Percentiles rank a stretch among this genome's conserved stretches.
Evolutionary conservation across 2,329 filamentous ascomycete genomes (phyloP).

Genomic region (Stachybotrys elegans): DNA sequence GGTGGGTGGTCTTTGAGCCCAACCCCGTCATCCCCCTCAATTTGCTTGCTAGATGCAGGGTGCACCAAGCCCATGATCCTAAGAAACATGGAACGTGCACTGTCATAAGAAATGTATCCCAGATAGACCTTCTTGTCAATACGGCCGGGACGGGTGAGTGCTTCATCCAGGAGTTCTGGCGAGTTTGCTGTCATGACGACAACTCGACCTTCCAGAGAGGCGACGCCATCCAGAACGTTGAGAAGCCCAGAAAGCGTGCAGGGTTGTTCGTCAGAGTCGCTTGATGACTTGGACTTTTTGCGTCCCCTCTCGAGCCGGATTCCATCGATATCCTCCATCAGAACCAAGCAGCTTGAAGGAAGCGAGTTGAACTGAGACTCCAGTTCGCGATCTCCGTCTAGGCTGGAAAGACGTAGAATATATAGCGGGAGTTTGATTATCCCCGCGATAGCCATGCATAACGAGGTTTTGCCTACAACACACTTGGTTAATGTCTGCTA

Average conservation of each 20-base stretch:
- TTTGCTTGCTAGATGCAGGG: constrained; percentile 3
- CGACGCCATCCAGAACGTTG: constrained; percentile 65
- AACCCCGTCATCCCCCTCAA: constrained; percentile 1
- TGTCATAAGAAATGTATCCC: not conserved
- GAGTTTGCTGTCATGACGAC: constrained; percentile 70
- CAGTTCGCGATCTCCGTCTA: not conserved
- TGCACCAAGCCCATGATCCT: constrained; percentile 2
- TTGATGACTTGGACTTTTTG: not conserved
- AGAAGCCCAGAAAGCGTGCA: constrained; percentile 56
- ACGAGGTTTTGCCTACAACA: not conserved
- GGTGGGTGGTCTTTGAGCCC: not conserved
- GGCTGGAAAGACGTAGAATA: constrained; percentile 1
- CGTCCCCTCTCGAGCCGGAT: not conserved
- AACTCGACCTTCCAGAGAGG: constrained; percentile 61
- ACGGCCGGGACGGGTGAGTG: constrained; percentile 56
- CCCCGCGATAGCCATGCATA: constrained; percentile 1
- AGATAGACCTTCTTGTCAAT: constrained; percentile 51
- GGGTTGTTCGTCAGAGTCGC: constrained; percentile 6
- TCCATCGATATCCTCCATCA: constrained; percentile 9
- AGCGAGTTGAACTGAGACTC: not conserved
- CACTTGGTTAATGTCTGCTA: not conserved
- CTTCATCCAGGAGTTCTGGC: constrained; percentile 54
- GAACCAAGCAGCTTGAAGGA: not conserved
- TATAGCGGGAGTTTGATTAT: constrained; percentile 2
- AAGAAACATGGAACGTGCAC: not conserved